Evolutionary conservation across 768 basidiomycete genomes (phyloP), one percentile per base, ranked within the genome.

Genomic region (Cystobasidium tubakii): DNA sequence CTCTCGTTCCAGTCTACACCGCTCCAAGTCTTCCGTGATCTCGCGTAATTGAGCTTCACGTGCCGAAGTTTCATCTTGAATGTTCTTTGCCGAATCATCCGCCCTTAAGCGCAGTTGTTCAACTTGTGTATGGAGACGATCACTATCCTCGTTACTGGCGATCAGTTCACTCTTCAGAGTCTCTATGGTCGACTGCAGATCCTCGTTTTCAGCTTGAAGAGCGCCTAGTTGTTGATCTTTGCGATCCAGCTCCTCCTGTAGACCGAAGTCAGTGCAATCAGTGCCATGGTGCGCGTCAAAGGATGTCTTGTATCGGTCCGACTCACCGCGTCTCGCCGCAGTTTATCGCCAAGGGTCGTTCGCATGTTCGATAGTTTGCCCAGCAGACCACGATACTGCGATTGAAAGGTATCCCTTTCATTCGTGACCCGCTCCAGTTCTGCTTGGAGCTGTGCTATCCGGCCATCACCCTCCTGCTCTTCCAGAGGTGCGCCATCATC

Each of bases 171-270:
- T 78, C 79, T 90, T 89, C 43, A 98, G 85, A 9, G 91, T 89
- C 67, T 89, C 87, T 33, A 96, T 82, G 0, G 91, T 90, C 34
- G 81, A 79, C 9, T 83, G 80, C 19, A 93, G 84, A 78, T 91
- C 88, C 6, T 90, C 88, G 79, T 89, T 90, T 79, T 92, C 88
- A 1, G 85, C 86, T 1, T 86, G 88, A 31, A 99, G 83, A 74
- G 88, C 86, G 73, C 90, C 89, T 39, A 96, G 86, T 42, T 88
- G 85, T 77, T 90, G 88, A 80, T 93, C 93, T 75, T 91, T 85
- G 76, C 92, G 86, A 84, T 98, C 96, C 53, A 99, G 88, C 85
- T 98, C 96, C 87, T 98, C 96, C 95, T 99, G 84, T 70, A 77
- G 21, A 36, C 19, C 21, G 21, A 12, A 19, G 39, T 31, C 3